phyloP scores from a whole-genome alignment of 225 moss, liverwort and hornwort species.

The Physcomitrellopsis africana region DNA sequence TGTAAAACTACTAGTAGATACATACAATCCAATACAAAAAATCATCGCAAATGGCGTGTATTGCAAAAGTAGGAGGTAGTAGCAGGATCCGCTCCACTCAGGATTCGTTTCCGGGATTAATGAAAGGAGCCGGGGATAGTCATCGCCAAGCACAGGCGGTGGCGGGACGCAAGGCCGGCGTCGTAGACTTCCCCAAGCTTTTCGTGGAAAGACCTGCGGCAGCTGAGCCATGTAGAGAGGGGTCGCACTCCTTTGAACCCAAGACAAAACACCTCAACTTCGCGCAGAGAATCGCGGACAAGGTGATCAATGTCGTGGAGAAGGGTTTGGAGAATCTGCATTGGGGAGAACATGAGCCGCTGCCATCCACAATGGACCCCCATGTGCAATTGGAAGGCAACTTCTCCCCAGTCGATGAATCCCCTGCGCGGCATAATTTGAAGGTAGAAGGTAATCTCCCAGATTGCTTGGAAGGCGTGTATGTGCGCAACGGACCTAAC shows the following conservation, averaged over 20 bases:
- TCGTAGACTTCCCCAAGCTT: conserved; percentile 36
- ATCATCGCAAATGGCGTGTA: conserved; percentile 38
- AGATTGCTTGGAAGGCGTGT: conserved; percentile 59
- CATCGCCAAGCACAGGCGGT: conserved; percentile 28
- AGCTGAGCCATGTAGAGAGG: not conserved
- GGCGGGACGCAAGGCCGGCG: conserved; percentile 27
- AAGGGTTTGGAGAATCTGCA: conserved; percentile 39
- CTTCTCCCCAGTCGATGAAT: conserved; percentile 76
- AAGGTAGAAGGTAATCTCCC: conserved; percentile 71
- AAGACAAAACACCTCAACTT: conserved; percentile 46
- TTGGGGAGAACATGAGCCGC: conserved; percentile 37
- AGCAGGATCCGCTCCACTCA: conserved; percentile 21
- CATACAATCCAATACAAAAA: not conserved
- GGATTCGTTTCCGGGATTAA: conserved; percentile 11
- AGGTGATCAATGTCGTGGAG: conserved; percentile 63
- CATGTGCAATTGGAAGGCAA: conserved; percentile 80
- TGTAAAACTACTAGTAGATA: too few species aligned
- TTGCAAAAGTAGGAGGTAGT: conserved; percentile 36
- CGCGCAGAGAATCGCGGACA: conserved; percentile 67
- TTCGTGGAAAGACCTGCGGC: conserved; percentile 3
- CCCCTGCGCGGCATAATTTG: conserved; percentile 51
- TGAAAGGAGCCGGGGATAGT: not conserved
- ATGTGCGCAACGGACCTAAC: conserved; percentile 86
- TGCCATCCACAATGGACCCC: conserved; percentile 77
- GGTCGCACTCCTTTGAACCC: not conserved